These are phyloP conservation scores for Musa itinerans DNA, from an alignment of 176 grass and related monocot species.

Conservation along the genomic window DNA sequence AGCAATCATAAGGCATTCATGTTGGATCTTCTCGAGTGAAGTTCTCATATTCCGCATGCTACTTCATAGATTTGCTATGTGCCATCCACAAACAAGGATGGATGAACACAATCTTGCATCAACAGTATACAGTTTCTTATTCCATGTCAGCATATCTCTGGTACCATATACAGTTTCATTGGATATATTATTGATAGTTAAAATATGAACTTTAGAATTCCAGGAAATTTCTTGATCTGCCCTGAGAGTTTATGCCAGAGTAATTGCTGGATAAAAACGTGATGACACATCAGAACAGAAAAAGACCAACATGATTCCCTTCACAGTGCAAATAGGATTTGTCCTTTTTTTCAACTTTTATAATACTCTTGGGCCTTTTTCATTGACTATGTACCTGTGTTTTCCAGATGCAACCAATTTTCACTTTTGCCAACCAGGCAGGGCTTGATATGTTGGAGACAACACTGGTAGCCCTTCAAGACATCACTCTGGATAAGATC, in stretches of 20 bases:
- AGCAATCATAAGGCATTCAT: too few relatives aligned
- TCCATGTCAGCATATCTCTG: too few relatives aligned
- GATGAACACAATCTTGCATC: too few relatives aligned
- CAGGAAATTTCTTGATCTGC: background rate
- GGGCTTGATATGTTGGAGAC: conserved; percentile 99
- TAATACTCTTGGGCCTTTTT: background rate
- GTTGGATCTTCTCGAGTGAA: too few relatives aligned
- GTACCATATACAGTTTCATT: background rate
- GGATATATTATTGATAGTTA: background rate
- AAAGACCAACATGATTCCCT: background rate
- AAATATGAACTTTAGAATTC: background rate
- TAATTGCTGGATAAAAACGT: background rate
- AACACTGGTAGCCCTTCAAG: conserved; percentile 81
- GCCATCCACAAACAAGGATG: too few relatives aligned
- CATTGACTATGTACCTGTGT: conserved; percentile 12
- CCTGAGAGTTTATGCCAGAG: background rate
- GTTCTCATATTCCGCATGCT: too few relatives aligned
- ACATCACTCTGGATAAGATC: conserved; percentile 88
- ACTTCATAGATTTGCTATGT: too few relatives aligned
- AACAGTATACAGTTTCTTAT: too few relatives aligned
- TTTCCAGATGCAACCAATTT: conserved; percentile 61
- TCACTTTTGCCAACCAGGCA: conserved; percentile 91
- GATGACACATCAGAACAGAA: background rate
- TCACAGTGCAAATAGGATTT: background rate
- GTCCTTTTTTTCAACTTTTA: background rate